These are phyloP conservation scores for Penicillium turbatum DNA, from an alignment of 495 filamentous ascomycete species.

Conservation along the genomic window DNA sequence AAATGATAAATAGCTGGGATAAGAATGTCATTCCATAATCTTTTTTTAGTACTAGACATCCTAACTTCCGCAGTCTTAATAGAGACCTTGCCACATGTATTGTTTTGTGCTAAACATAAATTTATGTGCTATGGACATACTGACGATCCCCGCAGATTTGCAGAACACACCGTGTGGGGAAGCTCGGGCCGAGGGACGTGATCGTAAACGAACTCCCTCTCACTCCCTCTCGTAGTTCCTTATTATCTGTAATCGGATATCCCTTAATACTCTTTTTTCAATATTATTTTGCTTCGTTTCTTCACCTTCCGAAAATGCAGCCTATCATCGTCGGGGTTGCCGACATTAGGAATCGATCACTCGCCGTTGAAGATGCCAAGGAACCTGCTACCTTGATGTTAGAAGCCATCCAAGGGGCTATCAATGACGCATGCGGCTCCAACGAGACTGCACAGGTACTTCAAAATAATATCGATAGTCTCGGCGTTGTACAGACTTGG, in stretches of 20 bases:
- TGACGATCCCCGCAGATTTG: too few species aligned
- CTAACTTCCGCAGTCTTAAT: too few species aligned
- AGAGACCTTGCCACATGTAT: too few species aligned
- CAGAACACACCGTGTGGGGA: too few species aligned
- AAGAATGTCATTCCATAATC: too few species aligned
- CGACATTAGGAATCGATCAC: conserved; percentile 49
- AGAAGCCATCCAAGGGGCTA: conserved; percentile 40
- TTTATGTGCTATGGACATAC: too few species aligned
- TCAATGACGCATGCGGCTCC: conserved; percentile 37
- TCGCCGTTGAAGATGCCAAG: conserved; percentile 45
- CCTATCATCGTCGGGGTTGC: conserved; percentile 52
- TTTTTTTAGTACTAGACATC: too few species aligned
- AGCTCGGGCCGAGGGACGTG: too few species aligned
- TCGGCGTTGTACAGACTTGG: conserved; percentile 53
- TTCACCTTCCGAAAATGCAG: neutral
- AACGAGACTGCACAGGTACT: conserved; percentile 21
- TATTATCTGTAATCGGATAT: neutral
- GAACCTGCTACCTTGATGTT: conserved; percentile 52
- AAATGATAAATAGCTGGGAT: neutral
- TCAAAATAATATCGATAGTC: conserved; percentile 46
- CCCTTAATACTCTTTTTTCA: neutral
- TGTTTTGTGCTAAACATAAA: too few species aligned
- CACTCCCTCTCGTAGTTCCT: neutral
- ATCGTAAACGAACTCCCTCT: too few species aligned
- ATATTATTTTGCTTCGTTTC: neutral